Evolutionary conservation across 176 grass and related monocot genomes (phyloP).

Genomic region (Oryza rufipogon): DNA sequence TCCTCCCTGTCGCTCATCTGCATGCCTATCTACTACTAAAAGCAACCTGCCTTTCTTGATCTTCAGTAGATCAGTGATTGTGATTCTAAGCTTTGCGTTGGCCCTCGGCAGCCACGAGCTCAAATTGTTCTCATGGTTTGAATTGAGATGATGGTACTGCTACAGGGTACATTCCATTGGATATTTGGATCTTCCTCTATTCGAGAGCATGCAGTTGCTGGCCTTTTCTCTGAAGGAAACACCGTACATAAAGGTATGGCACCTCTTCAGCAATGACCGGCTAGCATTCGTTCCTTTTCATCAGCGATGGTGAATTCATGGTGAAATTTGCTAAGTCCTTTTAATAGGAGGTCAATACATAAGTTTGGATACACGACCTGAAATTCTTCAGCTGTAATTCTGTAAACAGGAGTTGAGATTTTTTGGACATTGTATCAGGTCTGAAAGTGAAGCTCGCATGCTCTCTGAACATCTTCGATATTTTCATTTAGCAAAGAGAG

Average conservation of each 20-base stretch:
- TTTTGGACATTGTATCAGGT: background rate
- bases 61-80: too few relatives aligned
- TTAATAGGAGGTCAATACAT: background rate
- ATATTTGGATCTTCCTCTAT: conserved; percentile 30
- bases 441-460: background rate
- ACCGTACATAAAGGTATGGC: background rate
- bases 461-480: background rate
- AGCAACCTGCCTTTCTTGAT: conserved; percentile 23
- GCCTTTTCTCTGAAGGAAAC: conserved; percentile 24
- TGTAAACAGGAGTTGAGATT: background rate
- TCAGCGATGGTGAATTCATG: background rate
- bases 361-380: background rate
- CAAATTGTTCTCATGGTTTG: background rate
- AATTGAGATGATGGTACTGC: conserved; percentile 24
- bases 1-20: background rate
- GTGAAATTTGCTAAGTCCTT: conserved; percentile 1
- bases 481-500: background rate
- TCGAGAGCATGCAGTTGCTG: background rate
- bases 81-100: background rate
- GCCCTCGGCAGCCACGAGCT: conserved; percentile 10
- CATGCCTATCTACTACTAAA: background rate
- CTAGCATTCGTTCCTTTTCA: background rate
- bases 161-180: conserved; percentile 51
- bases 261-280: background rate
- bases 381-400: background rate